Evolutionary conservation across 306 rosid species (phyloP).

Genomic region (Glycine tomentella): DNA sequence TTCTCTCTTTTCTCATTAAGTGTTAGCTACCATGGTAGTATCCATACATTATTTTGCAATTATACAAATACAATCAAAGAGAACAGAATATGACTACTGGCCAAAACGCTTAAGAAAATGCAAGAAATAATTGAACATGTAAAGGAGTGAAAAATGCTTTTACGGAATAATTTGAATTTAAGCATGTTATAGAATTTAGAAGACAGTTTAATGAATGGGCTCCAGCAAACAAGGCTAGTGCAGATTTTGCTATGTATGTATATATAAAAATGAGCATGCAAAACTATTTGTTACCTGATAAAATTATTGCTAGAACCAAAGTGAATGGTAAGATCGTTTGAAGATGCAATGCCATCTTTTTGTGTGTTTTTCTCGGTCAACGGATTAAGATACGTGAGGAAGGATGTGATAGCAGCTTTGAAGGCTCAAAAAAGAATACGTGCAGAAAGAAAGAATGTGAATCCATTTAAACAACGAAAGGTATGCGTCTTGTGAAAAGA

Average conservation of each 20-base stretch:
- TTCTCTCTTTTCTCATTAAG: no score
- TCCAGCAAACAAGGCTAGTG: background rate
- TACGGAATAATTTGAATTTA: no score
- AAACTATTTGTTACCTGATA: slow-evolving; percentile 60
- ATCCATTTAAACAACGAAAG: slow-evolving; percentile 42
- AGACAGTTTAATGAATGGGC: no score
- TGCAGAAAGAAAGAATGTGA: slow-evolving; percentile 53
- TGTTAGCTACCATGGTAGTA: no score
- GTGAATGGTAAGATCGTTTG: slow-evolving; percentile 48
- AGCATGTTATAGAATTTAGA: no score
- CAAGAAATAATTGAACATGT: background rate
- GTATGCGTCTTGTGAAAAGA: slow-evolving; percentile 44
- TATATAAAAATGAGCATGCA: background rate
- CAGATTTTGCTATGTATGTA: background rate
- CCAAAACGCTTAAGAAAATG: background rate
- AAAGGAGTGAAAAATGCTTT: no score
- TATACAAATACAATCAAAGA: background rate
- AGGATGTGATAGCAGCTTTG: background rate
- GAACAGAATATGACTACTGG: background rate
- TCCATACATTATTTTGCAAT: no score
- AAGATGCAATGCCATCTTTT: slow-evolving; percentile 53
- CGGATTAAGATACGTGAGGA: slow-evolving; percentile 10
- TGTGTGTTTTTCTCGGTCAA: no score
- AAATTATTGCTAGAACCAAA: slow-evolving; percentile 53
- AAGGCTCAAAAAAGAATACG: slow-evolving; percentile 60